Evolutionary conservation across 192 early-diverging fungal species (phyloP).

Genomic region (Chytriomyces confervae): DNA sequence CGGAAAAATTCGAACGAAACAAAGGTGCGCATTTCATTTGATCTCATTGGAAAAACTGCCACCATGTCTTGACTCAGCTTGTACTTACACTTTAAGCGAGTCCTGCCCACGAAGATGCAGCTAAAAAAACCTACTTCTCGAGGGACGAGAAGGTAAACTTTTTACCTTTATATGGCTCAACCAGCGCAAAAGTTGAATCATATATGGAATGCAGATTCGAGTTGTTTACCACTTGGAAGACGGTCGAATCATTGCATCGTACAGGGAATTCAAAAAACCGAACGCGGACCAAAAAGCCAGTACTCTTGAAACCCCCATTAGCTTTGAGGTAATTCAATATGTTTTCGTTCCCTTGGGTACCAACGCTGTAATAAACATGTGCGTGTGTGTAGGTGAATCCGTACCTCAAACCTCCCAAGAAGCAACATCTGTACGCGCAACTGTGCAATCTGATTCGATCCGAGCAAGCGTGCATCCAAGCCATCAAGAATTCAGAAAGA

Average conservation of each 20-base stretch:
- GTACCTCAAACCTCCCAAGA: constrained; percentile 56
- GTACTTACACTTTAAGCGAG: constrained; percentile 13
- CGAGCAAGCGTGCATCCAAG: constrained; percentile 54
- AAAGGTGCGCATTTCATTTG: constrained; percentile 25
- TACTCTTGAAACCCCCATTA: constrained; percentile 46
- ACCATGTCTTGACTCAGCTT: too few species aligned
- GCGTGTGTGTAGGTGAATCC: constrained; percentile 46
- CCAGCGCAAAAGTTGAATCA: background rate
- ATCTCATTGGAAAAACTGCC: too few species aligned
- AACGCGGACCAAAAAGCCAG: constrained; percentile 58
- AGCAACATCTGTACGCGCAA: constrained; percentile 60
- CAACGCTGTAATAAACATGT: constrained; percentile 4
- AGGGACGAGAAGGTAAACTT: constrained; percentile 55
- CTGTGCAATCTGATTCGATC: constrained; percentile 49
- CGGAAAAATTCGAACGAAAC: constrained; percentile 61
- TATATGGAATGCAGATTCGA: constrained; percentile 43
- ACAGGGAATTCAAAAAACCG: constrained; percentile 61
- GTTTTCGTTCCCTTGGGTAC: background rate
- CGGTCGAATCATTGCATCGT: constrained; percentile 57
- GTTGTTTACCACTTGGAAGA: constrained; percentile 59
- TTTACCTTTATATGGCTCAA: constrained; percentile 1
- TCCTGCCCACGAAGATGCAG: constrained; percentile 46
- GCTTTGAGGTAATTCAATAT: constrained; percentile 30
- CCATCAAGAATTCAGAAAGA: constrained; percentile 55
- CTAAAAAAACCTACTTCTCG: constrained; percentile 63